phyloP scores from a whole-genome alignment of 2,329 filamentous ascomycete species.

The Ilyonectria mors-panacis region DNA sequence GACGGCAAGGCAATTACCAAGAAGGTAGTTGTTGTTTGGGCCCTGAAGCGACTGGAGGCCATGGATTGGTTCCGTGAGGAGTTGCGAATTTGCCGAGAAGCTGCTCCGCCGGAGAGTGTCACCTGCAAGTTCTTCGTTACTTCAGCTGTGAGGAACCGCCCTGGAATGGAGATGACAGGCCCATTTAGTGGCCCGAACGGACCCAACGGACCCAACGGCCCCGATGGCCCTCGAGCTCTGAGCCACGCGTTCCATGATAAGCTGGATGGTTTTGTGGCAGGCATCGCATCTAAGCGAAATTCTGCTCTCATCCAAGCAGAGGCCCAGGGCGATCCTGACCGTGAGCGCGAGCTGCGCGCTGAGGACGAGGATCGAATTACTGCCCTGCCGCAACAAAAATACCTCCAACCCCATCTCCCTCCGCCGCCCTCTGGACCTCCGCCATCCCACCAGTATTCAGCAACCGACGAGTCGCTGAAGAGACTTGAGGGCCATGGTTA shows the following conservation, averaged over 20 bases:
- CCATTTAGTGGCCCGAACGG: conserved; percentile 52
- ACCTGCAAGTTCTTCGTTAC: conserved; percentile 97
- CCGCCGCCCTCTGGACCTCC: conserved; percentile 50
- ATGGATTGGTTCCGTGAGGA: conserved; percentile 99
- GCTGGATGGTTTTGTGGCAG: conserved; percentile 89
- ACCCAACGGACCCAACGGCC: conserved; percentile 35
- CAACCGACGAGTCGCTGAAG: conserved; percentile 63
- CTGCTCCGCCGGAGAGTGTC: conserved; percentile 88
- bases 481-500: conserved; percentile 65
- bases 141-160: conserved; percentile 65
- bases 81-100: conserved; percentile 90
- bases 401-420: conserved; percentile 69
- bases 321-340: conserved; percentile 83
- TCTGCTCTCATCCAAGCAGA: conserved; percentile 87
- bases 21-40: conserved; percentile 94
- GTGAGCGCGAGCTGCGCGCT: conserved; percentile 82
- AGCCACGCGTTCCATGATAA: conserved; percentile 87
- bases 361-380: conserved; percentile 91
- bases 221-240: conserved; percentile 67
- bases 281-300: conserved; percentile 88
- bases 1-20: conserved; percentile 95
- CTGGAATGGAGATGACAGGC: conserved; percentile 60
- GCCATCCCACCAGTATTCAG: conserved; percentile 44
- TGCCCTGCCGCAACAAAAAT: conserved; percentile 80
- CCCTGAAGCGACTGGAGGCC: conserved; percentile 89